A percentile compares a stretch with the other conserved stretches of the same genome.
These are phyloP conservation scores for Fusarium sp. DNA, from an alignment of 2,329 filamentous ascomycete genomes.

Conservation along the genomic window DNA sequence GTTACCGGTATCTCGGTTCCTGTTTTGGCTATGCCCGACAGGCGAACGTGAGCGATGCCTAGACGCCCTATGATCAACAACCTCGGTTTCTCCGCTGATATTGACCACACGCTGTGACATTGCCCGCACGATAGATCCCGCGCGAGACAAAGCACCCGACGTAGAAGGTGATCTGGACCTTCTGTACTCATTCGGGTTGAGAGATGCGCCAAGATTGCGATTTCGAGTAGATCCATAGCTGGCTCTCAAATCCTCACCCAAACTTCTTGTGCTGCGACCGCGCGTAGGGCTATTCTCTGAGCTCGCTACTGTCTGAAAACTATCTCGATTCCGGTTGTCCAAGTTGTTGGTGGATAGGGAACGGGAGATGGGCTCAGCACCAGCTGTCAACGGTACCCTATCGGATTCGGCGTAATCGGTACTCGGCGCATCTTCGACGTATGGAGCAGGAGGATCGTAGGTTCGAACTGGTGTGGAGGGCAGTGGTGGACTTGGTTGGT, in stretches of 20 bases:
- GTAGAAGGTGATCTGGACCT: constrained; percentile 73
- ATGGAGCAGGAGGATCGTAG: constrained; percentile 51
- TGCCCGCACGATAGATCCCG: constrained; percentile 80
- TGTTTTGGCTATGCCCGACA: constrained; percentile 55
- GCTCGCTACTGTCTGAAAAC: constrained; percentile 68
- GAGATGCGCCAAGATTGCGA: constrained; percentile 68
- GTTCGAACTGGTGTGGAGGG: constrained; percentile 45
- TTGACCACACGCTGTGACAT: constrained; percentile 99
- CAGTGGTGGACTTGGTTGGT: constrained; percentile 23
- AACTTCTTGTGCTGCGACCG: constrained; percentile 64
- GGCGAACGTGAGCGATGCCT: constrained; percentile 70
- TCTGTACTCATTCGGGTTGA: constrained; percentile 63
- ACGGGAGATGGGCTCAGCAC: constrained; percentile 66
- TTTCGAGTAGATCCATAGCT: constrained; percentile 63
- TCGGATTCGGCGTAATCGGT: constrained; percentile 66
- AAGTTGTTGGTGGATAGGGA: constrained; percentile 56
- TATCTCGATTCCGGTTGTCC: constrained; percentile 61
- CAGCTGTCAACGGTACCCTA: constrained; percentile 66
- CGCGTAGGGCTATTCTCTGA: constrained; percentile 66
- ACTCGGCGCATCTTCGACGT: constrained; percentile 50
- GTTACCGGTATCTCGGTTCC: constrained; percentile 40
- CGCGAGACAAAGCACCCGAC: constrained; percentile 73
- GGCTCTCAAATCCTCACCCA: constrained; percentile 67
- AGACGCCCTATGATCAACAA: constrained; percentile 77
- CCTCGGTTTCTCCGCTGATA: constrained; percentile 90